A percentile compares a stretch with the other conserved stretches of the same genome.
Conservation (phyloP, 768 basidiomycete genomes). For the Rhodocollybia butyracea region DNA sequence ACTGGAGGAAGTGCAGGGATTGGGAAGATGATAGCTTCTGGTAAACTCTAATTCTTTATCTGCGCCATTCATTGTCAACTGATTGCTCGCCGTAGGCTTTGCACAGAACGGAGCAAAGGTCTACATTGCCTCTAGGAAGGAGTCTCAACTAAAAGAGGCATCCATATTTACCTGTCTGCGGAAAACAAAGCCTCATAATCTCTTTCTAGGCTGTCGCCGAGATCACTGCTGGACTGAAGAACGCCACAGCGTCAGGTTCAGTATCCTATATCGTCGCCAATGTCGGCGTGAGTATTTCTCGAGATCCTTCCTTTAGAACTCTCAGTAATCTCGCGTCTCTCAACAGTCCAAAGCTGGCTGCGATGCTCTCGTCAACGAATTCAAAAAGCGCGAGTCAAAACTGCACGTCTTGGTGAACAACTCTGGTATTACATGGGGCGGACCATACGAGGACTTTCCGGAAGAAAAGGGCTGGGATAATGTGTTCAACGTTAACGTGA, state of each 20-base stretch:
- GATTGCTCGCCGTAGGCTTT: constrained; percentile 33
- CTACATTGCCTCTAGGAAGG: constrained; percentile 87
- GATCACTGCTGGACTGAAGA: constrained; percentile 43
- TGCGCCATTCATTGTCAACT: neutral
- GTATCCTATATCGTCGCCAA: constrained; percentile 76
- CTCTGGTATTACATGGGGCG: constrained; percentile 79
- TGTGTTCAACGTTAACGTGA: constrained; percentile 80
- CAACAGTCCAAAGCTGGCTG: constrained; percentile 74
- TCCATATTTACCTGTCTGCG: constrained; percentile 8
- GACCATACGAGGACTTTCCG: constrained; percentile 64
- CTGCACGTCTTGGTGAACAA: constrained; percentile 85
- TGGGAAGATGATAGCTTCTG: constrained; percentile 80
- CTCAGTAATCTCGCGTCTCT: neutral
- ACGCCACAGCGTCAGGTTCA: constrained; percentile 44
- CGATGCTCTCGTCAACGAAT: constrained; percentile 62
- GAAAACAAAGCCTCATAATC: neutral
- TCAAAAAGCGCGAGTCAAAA: constrained; percentile 67
- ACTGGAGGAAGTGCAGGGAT: constrained; percentile 85
- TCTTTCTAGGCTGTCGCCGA: constrained; percentile 46
- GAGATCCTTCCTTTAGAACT: neutral
- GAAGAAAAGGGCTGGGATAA: constrained; percentile 88
- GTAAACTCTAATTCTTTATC: neutral
- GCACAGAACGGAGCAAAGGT: constrained; percentile 86
- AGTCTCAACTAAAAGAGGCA: constrained; percentile 73
- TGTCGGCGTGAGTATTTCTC: constrained; percentile 50